These are phyloP conservation scores for Sporothrix protearum DNA, from an alignment of 2,329 filamentous ascomycete genomes.

Conservation along the genomic window DNA sequence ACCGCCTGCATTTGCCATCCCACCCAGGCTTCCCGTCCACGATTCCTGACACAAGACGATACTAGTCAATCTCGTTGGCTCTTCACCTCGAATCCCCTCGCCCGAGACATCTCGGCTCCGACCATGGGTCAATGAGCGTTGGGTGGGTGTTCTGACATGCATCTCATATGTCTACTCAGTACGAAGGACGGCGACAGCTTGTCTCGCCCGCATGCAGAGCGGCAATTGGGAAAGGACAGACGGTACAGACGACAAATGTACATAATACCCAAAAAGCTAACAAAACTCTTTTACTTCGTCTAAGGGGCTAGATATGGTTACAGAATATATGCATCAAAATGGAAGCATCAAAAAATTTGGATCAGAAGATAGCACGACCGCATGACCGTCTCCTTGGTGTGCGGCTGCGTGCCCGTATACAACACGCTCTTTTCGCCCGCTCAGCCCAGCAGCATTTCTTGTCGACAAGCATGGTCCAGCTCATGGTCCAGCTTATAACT, in stretches of 20 bases:
- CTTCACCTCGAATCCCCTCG: neutral
- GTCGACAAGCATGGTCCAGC: neutral
- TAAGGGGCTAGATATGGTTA: neutral
- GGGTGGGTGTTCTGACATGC: neutral
- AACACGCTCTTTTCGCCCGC: neutral
- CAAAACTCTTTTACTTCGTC: constrained; percentile 12
- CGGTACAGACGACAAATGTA: neutral
- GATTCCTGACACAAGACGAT: neutral
- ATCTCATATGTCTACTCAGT: too few species aligned
- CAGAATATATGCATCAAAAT: neutral
- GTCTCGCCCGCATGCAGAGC: neutral
- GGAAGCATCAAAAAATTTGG: neutral
- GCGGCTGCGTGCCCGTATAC: constrained; percentile 4
- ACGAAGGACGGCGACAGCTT: neutral
- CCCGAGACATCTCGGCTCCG: constrained; percentile 7
- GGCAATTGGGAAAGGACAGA: too few species aligned
- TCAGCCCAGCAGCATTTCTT: neutral
- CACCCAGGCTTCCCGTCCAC: neutral
- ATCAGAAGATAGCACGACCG: neutral
- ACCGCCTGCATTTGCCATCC: neutral
- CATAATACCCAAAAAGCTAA: neutral
- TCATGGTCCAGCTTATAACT: constrained; percentile 45
- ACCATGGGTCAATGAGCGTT: neutral
- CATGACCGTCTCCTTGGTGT: neutral
- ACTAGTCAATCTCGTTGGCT: neutral